A percentile compares a stretch with the other conserved stretches of the same genome.
Conservation (phyloP, 1,284 basidiomycete species). For the Irpex sp. region DNA sequence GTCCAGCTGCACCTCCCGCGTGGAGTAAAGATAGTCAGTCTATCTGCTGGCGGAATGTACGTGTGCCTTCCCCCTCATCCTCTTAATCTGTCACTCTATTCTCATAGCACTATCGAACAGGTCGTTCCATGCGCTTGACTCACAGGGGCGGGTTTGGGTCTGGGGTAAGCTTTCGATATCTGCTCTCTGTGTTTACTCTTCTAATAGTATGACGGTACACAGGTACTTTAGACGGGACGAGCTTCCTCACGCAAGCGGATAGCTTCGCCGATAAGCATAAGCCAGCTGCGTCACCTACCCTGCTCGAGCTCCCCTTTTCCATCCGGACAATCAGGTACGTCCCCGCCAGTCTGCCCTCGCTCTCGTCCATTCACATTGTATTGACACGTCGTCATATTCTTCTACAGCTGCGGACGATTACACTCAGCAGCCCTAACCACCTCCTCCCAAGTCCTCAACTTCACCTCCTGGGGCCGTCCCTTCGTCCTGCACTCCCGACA, state of each 20-base stretch:
- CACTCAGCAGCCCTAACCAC: constrained; percentile 68
- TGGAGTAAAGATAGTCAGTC: constrained; percentile 62
- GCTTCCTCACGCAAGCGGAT: constrained; percentile 39
- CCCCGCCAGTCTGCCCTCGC: constrained; percentile 1
- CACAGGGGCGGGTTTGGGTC: constrained; percentile 69
- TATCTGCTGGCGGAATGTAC: constrained; percentile 81
- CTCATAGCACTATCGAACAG: constrained; percentile 31
- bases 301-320: constrained; percentile 50
- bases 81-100: not conserved
- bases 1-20: constrained; percentile 49
- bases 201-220: not conserved
- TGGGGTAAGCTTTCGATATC: constrained; percentile 56
- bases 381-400: not conserved
- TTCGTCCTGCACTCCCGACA: constrained; percentile 42
- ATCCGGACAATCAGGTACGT: constrained; percentile 60
- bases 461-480: constrained; percentile 71
- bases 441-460: constrained; percentile 61
- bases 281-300: constrained; percentile 47
- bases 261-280: constrained; percentile 57
- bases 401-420: constrained; percentile 64
- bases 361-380: not conserved
- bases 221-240: constrained; percentile 63
- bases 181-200: not conserved
- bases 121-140: constrained; percentile 81
- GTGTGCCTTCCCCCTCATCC: constrained; percentile 18